Evolutionary conservation across 2,329 filamentous ascomycete species (phyloP), one percentile per base, ranked within the genome.

Genomic region (Diaporthe sp.): DNA sequence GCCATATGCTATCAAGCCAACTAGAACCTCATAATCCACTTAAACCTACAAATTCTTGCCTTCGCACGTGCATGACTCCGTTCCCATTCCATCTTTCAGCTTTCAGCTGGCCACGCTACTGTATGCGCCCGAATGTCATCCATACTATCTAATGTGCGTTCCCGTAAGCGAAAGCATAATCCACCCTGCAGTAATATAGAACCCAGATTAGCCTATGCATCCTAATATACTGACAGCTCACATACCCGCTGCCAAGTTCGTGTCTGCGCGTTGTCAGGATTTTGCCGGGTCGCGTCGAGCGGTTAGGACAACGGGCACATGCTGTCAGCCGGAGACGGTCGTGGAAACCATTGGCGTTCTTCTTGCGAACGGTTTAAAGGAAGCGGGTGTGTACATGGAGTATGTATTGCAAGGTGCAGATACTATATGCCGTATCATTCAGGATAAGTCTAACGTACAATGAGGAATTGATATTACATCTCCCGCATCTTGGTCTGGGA

Each of bases 21-120:
- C n/a, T 13, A 25, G 49, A 53, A 53, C 22, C 49, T 9, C 49
- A 53, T 12, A n/a, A 53, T 55, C n/a, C 51, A 55, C 51, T 12
- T 3, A 15, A 28, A 28, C 51, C n/a, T 5, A 55, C 51, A 55
- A 28, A 15, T 28, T 28, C n/a, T 55, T 55, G n/a, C 1, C 51
- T 15, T 25, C n/a, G 2, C 15, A 15, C 10, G 12, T 55, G 9
- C 51, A 15, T 22, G 51, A 55, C 57, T 37, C 31, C 15, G 25
- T 49, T 49, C 9, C 44, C 28, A 49, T 34, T 31, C 19, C 39
- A 44, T 25, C 39, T 17, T 39, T 39, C 37, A 39, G 42, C 17
- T 44, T 65, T 49, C 61, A 67, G 61, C 42, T 67, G 42, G 61
- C 61, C 4, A 67, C 61, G 17, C 10, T 49, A 31, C 61, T 67